A percentile compares a stretch with the other conserved stretches of the same genome.
Conservation (phyloP, 306 rosid species). For the Sechiopsis laciniata region DNA sequence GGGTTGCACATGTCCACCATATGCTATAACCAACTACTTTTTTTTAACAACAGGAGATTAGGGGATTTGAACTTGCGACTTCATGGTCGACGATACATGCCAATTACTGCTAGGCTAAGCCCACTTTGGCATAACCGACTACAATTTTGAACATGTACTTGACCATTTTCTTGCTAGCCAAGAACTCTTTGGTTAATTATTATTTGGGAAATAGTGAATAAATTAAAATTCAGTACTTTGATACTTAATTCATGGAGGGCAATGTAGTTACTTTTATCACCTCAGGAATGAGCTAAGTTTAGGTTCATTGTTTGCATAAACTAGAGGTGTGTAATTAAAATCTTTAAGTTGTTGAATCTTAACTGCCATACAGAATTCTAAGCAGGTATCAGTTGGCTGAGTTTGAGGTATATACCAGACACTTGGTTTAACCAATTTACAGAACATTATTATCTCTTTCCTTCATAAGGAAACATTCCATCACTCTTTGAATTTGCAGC, state of each 20-base stretch:
- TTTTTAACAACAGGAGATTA: no score
- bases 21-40: not conserved
- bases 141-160: not conserved
- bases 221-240: not conserved
- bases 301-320: not conserved
- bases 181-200: not conserved
- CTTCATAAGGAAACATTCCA: not conserved
- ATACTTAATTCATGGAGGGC: not conserved
- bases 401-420: constrained; percentile 59
- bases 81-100: no score
- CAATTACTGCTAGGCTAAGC: no score
- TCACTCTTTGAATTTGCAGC: constrained; percentile 40
- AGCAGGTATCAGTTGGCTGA: constrained; percentile 85
- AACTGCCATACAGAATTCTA: constrained; percentile 63
- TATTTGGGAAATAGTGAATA: not conserved
- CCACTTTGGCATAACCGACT: no score
- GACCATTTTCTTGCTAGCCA: not conserved
- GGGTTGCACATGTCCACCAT: not conserved
- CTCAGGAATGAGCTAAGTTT: not conserved
- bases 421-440: not conserved
- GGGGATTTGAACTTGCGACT: no score
- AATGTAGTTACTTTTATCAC: not conserved
- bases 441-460: not conserved
- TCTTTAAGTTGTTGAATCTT: constrained; percentile 34
- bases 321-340: not conserved